These are phyloP conservation scores for Ophiostoma quercus DNA, from an alignment of 2,329 filamentous ascomycete species.

Conservation along the genomic window DNA sequence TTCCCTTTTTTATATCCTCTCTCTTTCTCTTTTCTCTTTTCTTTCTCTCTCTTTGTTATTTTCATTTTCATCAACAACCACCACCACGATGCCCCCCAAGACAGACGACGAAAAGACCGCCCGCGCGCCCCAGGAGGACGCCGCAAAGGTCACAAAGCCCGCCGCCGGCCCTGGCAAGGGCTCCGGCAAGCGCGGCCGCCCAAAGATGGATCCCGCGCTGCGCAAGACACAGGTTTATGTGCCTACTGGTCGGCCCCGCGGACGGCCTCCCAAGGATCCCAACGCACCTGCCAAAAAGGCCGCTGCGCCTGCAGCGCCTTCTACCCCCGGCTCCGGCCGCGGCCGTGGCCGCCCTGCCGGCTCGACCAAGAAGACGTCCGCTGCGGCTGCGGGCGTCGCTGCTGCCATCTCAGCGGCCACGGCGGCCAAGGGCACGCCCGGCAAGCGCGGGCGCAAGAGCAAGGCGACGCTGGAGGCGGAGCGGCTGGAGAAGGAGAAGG, in stretches of 20 bases:
- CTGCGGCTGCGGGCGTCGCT: slow-evolving; percentile 6
- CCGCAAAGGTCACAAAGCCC: slow-evolving; percentile 28
- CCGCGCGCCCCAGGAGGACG: slow-evolving; percentile 27
- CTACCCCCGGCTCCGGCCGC: slow-evolving; percentile 23
- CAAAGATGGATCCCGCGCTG: slow-evolving; percentile 28
- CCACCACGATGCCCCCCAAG: slow-evolving; percentile 25
- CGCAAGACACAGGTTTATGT: slow-evolving; percentile 29
- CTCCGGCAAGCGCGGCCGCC: slow-evolving; percentile 29
- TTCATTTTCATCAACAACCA: neutral
- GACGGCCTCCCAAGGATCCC: slow-evolving; percentile 28
- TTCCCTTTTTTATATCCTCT: neutral
- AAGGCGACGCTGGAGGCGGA: slow-evolving; percentile 28
- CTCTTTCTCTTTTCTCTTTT: neutral
- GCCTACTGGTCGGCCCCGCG: slow-evolving; percentile 29
- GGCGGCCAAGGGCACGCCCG: slow-evolving; percentile 22
- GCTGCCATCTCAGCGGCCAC: slow-evolving; percentile 21
- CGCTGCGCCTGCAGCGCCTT: neutral
- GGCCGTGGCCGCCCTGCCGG: slow-evolving; percentile 26
- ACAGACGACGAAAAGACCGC: slow-evolving; percentile 20
- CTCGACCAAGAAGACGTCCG: slow-evolving; percentile 26
- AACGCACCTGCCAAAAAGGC: slow-evolving; percentile 23
- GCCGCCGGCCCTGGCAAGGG: slow-evolving; percentile 23
- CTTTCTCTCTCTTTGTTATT: neutral
- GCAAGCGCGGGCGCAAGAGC: slow-evolving; percentile 29
- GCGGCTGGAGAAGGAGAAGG: slow-evolving; percentile 20